These are phyloP conservation scores for Dendrocalamus sinicus DNA, from an alignment of 176 grass and related monocot species.

Conservation along the genomic window DNA sequence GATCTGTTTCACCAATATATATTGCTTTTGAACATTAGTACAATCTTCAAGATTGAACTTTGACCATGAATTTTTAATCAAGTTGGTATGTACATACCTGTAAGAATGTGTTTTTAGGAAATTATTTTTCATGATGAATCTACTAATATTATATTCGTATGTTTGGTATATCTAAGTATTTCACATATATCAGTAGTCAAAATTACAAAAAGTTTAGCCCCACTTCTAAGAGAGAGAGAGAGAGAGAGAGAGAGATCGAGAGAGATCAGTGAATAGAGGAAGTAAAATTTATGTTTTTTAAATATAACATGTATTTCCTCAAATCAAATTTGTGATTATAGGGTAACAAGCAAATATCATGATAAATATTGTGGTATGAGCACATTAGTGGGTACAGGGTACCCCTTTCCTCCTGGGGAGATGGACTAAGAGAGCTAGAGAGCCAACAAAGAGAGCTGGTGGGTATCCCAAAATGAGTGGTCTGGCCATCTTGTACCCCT, in stretches of 20 bases:
- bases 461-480: too few relatives aligned
- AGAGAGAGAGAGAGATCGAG: too few relatives aligned
- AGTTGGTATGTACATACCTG: background rate
- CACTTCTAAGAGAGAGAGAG: background rate
- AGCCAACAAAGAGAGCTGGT: too few relatives aligned
- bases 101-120: background rate
- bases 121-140: background rate
- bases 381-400: too few relatives aligned
- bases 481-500: too few relatives aligned
- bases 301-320: background rate
- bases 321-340: background rate
- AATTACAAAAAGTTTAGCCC: background rate
- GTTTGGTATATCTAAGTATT: too few relatives aligned
- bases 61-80: background rate
- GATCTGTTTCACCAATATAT: background rate
- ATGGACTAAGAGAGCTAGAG: too few relatives aligned
- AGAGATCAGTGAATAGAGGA: background rate
- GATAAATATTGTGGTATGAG: too few relatives aligned
- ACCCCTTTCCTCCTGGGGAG: too few relatives aligned
- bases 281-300: background rate
- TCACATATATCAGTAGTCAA: background rate
- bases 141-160: background rate
- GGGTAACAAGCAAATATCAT: background rate
- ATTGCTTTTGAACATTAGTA: background rate
- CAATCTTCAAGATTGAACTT: background rate